Conservation (phyloP, 2,329 filamentous ascomycete genomes). For the Fonsecaea monophora region DNA sequence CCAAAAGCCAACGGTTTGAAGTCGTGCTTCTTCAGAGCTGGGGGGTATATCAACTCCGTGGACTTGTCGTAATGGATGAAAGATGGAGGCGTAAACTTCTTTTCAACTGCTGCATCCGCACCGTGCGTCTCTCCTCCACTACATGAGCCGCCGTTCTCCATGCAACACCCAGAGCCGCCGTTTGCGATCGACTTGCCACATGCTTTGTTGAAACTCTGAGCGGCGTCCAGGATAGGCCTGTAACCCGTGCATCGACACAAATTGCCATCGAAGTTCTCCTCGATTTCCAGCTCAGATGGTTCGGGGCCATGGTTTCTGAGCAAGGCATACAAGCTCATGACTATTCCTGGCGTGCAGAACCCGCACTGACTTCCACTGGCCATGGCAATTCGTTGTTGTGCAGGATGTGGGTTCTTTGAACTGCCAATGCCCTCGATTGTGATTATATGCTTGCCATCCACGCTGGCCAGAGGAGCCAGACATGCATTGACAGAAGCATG, state of each 20-base stretch:
- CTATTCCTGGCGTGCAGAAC: constrained; percentile 96
- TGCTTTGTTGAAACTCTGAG: constrained; percentile 78
- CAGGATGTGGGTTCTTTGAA: constrained; percentile 82
- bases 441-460: constrained; percentile 98
- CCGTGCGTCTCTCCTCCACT: constrained; percentile 57
- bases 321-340: constrained; percentile 95
- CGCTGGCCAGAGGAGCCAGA: constrained; percentile 85
- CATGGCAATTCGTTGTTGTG: constrained; percentile 89
- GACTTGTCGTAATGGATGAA: constrained; percentile 95
- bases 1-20: constrained; percentile 85
- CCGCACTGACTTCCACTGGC: constrained; percentile 92
- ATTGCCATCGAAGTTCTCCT: constrained; percentile 97
- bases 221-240: constrained; percentile 89
- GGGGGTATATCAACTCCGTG: constrained; percentile 94
- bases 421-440: constrained; percentile 96
- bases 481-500: constrained; percentile 98
- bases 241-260: constrained; percentile 96
- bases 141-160: constrained; percentile 73
- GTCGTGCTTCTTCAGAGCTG: constrained; percentile 79
- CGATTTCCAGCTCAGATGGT: constrained; percentile 81
- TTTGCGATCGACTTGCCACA: constrained; percentile 65
- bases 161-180: constrained; percentile 72
- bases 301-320: constrained; percentile 72
- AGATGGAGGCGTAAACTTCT: constrained; percentile 79
- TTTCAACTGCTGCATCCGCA: constrained; percentile 50